Base-by-base conservation (phyloP, 1,139 yeast species). In the Entelexis paramagnoliae region DNA sequence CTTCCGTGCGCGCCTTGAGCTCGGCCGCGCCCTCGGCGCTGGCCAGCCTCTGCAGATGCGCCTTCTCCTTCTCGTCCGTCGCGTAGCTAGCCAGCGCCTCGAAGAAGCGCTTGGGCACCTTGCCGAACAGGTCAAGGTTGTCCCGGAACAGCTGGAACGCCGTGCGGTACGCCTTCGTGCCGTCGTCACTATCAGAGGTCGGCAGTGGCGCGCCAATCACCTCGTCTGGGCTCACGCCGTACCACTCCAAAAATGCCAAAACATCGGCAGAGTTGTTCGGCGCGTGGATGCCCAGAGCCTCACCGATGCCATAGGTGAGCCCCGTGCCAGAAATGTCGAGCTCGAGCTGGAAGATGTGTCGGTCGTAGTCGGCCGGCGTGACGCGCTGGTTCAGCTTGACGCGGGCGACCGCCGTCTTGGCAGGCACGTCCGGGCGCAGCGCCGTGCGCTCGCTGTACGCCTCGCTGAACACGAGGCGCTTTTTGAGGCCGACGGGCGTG, bases 331-430 rank as follows among this genome's bases (percentile, higher is more conserved):
- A 71, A 62, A 81, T 77, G 66, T 91, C 98, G 62, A 91, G 86
- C 70, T 91, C 97, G 62, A 91, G 83, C 67, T 91, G 96, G 88
- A 91, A 91, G 64, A 91, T 89, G 69, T 91, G 85, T 72, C 98
- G 85, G 56, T 86, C 86, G 68, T 91, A 91, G 63, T 85, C 91
- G 42, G 64, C 65, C 11, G 97, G 97, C n/a, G 97, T 91, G 59
- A 91, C 83, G 64, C 97, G 80, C 70, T 80, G 82, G 73, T 88
- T 89, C 64, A 85, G 94, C 68, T 87, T 85, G 48, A 91, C 97
- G 68, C 83, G 86, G 54, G 88, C 94, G 51, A 88, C 77, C 64
- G 81, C 88, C 71, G 85, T 89, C 68, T 83, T 75, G 51, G 84
- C 84, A 24, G 96, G 88, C 58, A 87, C 74, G 62, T 91, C 97